These are phyloP conservation scores for Danielia reshetovae DNA, from an alignment of 805 yeast species.

Conservation along the genomic window DNA sequence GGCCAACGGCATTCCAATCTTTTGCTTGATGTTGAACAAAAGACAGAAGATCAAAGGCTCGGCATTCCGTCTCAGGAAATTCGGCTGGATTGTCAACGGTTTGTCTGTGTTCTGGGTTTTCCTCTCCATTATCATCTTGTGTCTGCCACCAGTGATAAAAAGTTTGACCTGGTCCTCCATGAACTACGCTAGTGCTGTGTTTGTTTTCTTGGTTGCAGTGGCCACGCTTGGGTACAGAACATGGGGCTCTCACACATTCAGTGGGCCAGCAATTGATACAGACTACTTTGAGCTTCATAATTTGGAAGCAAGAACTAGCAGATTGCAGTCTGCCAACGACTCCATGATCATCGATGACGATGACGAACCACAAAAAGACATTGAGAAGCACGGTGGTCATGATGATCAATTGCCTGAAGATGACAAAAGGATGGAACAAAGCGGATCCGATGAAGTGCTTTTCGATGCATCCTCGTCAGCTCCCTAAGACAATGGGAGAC, in stretches of 20 bases:
- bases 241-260: constrained; percentile 63
- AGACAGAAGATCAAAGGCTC: constrained; percentile 64
- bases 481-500: too few species aligned
- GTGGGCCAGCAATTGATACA: constrained; percentile 56
- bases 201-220: constrained; percentile 42
- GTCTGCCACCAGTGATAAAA: constrained; percentile 63
- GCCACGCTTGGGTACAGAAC: constrained; percentile 48
- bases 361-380: constrained; percentile 1
- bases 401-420: too few species aligned
- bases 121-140: constrained; percentile 56
- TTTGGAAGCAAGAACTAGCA: constrained; percentile 19
- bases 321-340: constrained; percentile 3
- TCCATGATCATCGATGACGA: constrained; percentile 11
- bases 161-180: constrained; percentile 36
- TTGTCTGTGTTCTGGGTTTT: constrained; percentile 59
- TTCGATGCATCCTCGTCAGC: too few species aligned
- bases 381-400: too few species aligned
- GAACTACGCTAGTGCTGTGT: constrained; percentile 68
- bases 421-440: too few species aligned
- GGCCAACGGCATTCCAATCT: constrained; percentile 73
- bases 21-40: constrained; percentile 56
- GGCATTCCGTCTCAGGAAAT: constrained; percentile 55
- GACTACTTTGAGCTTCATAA: constrained; percentile 39
- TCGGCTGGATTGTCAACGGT: constrained; percentile 63
- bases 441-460: too few species aligned